A percentile compares a stretch with the other conserved stretches of the same genome.
Evolutionary conservation across 306 rosid genomes (phyloP).

Genomic region (Castanea crenata): DNA sequence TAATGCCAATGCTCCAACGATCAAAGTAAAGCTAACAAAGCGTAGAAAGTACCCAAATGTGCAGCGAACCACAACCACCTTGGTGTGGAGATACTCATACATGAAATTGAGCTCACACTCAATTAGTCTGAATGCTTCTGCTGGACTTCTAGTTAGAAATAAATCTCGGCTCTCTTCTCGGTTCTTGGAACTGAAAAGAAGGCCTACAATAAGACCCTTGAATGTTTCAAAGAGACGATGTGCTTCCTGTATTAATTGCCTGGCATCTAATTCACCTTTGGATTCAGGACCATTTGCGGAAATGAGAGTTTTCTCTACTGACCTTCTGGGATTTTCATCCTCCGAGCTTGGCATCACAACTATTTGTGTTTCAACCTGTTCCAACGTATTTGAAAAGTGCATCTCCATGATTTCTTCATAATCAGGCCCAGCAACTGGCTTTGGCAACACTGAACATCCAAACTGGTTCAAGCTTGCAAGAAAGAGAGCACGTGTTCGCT

Average conservation of each 20-base stretch:
- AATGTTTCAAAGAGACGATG: constrained; percentile 6
- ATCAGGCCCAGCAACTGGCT: constrained; percentile 22
- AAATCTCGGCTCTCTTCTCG: constrained; percentile 1
- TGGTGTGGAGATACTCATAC: constrained; percentile 34
- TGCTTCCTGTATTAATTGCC: constrained; percentile 12
- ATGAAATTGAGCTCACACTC: constrained; percentile 29
- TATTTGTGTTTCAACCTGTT: background rate
- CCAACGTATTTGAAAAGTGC: background rate
- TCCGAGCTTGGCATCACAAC: background rate
- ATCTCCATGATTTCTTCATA: constrained; percentile 18
- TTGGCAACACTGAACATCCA: constrained; percentile 10
- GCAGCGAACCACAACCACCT: constrained; percentile 3
- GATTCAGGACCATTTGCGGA: background rate
- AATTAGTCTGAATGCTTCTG: constrained; percentile 9
- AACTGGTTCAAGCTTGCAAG: constrained; percentile 29
- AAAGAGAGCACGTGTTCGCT: constrained; percentile 28
- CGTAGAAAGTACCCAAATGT: constrained; percentile 10
- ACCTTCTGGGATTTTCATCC: background rate
- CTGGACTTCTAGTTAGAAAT: background rate
- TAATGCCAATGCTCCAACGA: background rate
- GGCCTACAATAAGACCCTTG: constrained; percentile 33
- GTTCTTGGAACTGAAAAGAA: constrained; percentile 16
- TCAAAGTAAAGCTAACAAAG: background rate
- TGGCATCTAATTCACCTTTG: background rate
- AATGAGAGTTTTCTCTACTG: no score